Conservation (phyloP, 2,329 filamentous ascomycete species). For the Chaetomiaceae sp. region DNA sequence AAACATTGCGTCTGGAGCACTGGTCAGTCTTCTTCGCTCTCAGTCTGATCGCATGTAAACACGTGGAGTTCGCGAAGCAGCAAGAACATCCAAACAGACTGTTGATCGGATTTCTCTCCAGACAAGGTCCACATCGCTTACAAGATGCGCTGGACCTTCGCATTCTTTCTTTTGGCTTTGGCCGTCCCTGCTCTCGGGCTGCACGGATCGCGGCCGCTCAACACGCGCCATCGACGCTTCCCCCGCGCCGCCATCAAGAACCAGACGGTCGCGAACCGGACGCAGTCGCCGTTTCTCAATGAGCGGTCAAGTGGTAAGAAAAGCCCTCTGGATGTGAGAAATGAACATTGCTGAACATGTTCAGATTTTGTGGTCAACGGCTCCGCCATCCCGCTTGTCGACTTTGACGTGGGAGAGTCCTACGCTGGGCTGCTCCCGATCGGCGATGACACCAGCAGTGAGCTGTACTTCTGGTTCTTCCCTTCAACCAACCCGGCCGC, state of each 20-base stretch:
- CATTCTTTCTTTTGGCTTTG: not conserved
- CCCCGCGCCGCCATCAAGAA: not conserved
- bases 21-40: no score
- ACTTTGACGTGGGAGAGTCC: constrained; percentile 61
- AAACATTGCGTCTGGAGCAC: no score
- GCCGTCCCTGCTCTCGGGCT: not conserved
- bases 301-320: constrained; percentile 7
- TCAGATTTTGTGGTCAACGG: constrained; percentile 60
- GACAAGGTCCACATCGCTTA: not conserved
- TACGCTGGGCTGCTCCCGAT: constrained; percentile 59
- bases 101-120: not conserved
- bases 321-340: not conserved
- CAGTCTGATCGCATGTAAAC: no score
- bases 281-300: constrained; percentile 10
- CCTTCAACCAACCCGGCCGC: constrained; percentile 47
- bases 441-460: constrained; percentile 39
- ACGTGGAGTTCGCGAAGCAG: no score
- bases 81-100: not conserved
- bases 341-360: not conserved
- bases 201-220: not conserved
- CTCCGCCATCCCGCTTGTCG: constrained; percentile 57
- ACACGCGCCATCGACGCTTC: not conserved
- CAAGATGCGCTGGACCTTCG: constrained; percentile 1
- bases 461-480: constrained; percentile 63
- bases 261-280: not conserved